Evolutionary conservation across 345 rosid genomes (phyloP).

Genomic region (Corchorus capsularis): DNA sequence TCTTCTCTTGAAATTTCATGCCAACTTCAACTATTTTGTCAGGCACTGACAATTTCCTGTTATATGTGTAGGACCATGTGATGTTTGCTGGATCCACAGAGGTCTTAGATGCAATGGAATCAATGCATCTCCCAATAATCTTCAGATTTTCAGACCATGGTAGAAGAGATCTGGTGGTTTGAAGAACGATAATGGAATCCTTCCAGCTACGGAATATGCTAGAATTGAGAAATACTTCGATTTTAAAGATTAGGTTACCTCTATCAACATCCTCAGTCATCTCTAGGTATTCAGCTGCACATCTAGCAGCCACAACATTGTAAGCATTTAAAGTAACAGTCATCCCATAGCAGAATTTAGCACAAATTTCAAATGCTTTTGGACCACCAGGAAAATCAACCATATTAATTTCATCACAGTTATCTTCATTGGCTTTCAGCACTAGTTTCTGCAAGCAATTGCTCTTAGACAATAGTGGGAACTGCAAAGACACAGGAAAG

Average conservation of each 20-base stretch:
- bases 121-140: conserved; percentile 81
- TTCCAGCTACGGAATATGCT: conserved; percentile 92
- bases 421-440: conserved; percentile 50
- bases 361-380: conserved; percentile 90
- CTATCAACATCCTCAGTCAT: conserved; percentile 85
- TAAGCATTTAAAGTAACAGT: conserved; percentile 80
- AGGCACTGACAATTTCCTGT: conserved; percentile 58
- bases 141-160: conserved; percentile 92
- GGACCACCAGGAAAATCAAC: conserved; percentile 85
- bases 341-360: conserved; percentile 95
- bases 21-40: conserved; percentile 56
- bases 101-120: conserved; percentile 82
- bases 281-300: conserved; percentile 93
- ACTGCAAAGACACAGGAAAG: conserved; percentile 48
- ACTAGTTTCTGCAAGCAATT: conserved; percentile 66
- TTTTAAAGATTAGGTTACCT: conserved; percentile 78
- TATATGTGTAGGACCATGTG: conserved; percentile 88
- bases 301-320: conserved; percentile 81
- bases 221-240: conserved; percentile 84
- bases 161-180: conserved; percentile 71
- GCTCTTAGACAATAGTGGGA: conserved; percentile 91
- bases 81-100: conserved; percentile 68
- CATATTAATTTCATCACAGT: conserved; percentile 55
- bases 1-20: conserved; percentile 45
- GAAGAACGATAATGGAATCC: conserved; percentile 91